Evolutionary conservation across 495 filamentous ascomycete genomes (phyloP), one percentile per base, ranked within the genome.

Genomic region (Pyronema omphalodes): DNA sequence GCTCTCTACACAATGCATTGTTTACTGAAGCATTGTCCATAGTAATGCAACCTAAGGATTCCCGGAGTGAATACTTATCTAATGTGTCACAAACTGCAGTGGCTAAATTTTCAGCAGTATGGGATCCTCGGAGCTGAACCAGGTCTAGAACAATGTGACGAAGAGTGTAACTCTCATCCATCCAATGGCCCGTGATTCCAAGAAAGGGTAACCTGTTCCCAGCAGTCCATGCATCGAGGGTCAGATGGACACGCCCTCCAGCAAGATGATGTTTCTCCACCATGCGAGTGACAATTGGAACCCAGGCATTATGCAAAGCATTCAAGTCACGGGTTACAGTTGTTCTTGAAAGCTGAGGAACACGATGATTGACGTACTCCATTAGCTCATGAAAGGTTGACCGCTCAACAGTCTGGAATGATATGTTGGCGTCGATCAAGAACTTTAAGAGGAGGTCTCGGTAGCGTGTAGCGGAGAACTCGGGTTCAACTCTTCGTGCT

Each of bases 131-230:
- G 6, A 57, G 34, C 3, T 33, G 51, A 3, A 14, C 9, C 35
- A 54, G 49, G 6, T 12, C 55, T 7, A 54, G 29, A 18, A 57
- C 50, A 36, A 54, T 17, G 17, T 57, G 18, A 12, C 47, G 39
- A 9, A 45, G 44, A 11, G 8, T 40, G 19, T 35, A 54, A 0
- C 49, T 29, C 11, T 19, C 12, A 37, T 57, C 44, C 34, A 55
- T 39, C 34, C 41, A 57, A 55, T 57, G 52, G 14, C 15, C 44
- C 8, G 52, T 57, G 34, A 57, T 55, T 14, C 51, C 35, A 12
- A 55, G 44, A 23, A 55, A 57, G 7, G 56, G 51, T 3, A 57
- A 14, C 14, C 36, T 46, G 7, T 57, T 57, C 6, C 14, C 41
- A 9, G 56, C 44, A 3, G 43, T 57, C 52, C 43, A 55, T 17